Evolutionary conservation across 805 yeast genomes (phyloP).

Genomic region (Candida broadrunensis): DNA sequence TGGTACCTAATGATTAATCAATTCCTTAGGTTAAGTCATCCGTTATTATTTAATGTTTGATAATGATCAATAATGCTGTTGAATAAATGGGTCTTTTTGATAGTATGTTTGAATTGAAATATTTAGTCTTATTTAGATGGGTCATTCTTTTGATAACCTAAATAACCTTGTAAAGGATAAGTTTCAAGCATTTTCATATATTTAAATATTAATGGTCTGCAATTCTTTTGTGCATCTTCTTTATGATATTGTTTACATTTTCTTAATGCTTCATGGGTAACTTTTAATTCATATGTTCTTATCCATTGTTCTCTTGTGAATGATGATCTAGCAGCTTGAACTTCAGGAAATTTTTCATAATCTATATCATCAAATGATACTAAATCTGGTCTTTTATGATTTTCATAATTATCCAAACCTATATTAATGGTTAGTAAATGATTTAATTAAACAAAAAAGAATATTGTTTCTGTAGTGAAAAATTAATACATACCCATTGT

Average conservation of each 20-base stretch:
- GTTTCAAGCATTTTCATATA: slow-evolving; percentile 75
- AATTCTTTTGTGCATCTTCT: slow-evolving; percentile 59
- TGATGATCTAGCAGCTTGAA: slow-evolving; percentile 72
- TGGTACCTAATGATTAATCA: too few species aligned
- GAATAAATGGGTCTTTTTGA: too few species aligned
- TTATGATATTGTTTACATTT: slow-evolving; percentile 67
- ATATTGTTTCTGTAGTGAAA: too few species aligned
- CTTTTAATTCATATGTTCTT: slow-evolving; percentile 62
- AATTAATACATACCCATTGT: slow-evolving; percentile 5
- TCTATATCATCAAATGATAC: slow-evolving; percentile 84
- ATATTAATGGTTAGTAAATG: not conserved
- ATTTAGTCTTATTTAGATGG: slow-evolving; percentile 60
- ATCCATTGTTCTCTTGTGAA: slow-evolving; percentile 79
- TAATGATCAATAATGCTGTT: too few species aligned
- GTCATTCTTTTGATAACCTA: slow-evolving; percentile 88
- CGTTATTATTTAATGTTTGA: too few species aligned
- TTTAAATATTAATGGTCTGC: slow-evolving; percentile 73
- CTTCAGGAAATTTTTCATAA: slow-evolving; percentile 61
- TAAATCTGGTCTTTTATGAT: slow-evolving; percentile 58
- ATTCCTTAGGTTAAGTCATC: too few species aligned
- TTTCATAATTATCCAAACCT: slow-evolving; percentile 31
- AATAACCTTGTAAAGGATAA: slow-evolving; percentile 66
- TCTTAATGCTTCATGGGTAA: slow-evolving; percentile 71
- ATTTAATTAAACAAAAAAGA: too few species aligned
- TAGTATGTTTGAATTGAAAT: too few species aligned